Conservation (phyloP, 208 protist genomes). For the Leishmania major region DNA sequence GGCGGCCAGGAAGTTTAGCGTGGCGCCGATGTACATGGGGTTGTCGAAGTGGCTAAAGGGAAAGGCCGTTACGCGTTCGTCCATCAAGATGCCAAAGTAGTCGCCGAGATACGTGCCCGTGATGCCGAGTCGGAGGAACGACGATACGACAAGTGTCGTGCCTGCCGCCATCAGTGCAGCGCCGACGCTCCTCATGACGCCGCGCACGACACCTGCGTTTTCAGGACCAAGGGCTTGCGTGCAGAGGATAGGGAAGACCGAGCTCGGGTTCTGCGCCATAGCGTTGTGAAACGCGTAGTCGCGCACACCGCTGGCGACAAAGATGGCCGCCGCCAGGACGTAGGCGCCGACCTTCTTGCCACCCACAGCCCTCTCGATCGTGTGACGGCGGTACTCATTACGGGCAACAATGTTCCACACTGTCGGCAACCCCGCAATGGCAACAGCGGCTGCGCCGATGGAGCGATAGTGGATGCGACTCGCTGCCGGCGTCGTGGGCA, state of each 20-base stretch:
- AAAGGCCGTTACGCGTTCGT: conserved; percentile 88
- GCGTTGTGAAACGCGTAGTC: conserved; percentile 79
- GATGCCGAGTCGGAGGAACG: conserved; percentile 82
- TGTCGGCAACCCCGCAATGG: conserved; percentile 68
- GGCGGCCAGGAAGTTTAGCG: conserved; percentile 86
- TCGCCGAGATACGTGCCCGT: conserved; percentile 95
- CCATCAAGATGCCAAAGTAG: conserved; percentile 95
- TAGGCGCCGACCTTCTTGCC: conserved; percentile 78
- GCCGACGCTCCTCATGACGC: conserved; percentile 26
- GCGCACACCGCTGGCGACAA: conserved; percentile 56
- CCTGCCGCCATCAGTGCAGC: conserved; percentile 52
- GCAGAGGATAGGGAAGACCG: conserved; percentile 33
- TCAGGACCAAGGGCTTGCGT: conserved; percentile 2
- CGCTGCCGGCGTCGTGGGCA: background rate
- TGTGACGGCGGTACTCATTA: conserved; percentile 85
- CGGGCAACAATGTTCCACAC: conserved; percentile 93
- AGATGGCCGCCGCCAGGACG: conserved; percentile 85
- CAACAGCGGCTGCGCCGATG: conserved; percentile 43
- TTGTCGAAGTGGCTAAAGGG: conserved; percentile 92
- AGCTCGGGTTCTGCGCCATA: conserved; percentile 43
- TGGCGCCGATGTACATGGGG: conserved; percentile 95
- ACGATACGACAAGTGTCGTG: conserved; percentile 69
- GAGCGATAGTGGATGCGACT: conserved; percentile 35
- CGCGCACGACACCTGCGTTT: background rate
- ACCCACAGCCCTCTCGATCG: conserved; percentile 57